phyloP scores from a whole-genome alignment of 1,284 basidiomycete genomes.

The Coniophora puteana region DNA sequence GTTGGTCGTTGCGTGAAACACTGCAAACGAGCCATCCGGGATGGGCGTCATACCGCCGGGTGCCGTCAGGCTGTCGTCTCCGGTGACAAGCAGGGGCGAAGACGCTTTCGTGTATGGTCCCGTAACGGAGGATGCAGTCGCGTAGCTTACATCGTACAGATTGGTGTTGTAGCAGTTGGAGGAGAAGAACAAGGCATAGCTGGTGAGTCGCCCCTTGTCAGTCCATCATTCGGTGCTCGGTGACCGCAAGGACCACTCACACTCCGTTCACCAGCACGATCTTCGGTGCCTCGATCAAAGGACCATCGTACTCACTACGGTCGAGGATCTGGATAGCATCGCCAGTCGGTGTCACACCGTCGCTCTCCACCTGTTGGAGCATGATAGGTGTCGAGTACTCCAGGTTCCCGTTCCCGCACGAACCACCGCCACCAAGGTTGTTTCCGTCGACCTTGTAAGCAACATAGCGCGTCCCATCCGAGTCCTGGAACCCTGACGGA shows the following conservation, averaged over 20 bases:
- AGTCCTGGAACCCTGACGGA: constrained; percentile 18
- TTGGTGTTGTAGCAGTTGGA: constrained; percentile 18
- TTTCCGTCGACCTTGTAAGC: constrained; percentile 22
- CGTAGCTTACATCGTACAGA: constrained; percentile 20
- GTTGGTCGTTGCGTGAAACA: constrained; percentile 14
- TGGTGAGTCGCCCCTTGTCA: background rate
- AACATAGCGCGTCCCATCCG: constrained; percentile 14
- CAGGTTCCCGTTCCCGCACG: constrained; percentile 15
- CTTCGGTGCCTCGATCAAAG: constrained; percentile 19
- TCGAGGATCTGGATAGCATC: constrained; percentile 16
- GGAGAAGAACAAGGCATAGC: constrained; percentile 19
- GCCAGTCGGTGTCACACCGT: constrained; percentile 13
- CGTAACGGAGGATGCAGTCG: constrained; percentile 15
- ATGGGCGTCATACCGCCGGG: constrained; percentile 13
- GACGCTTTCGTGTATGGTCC: constrained; percentile 21
- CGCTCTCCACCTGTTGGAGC: constrained; percentile 14
- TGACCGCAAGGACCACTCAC: constrained; percentile 6
- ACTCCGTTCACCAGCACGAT: constrained; percentile 11
- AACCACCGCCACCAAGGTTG: constrained; percentile 16
- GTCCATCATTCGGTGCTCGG: background rate
- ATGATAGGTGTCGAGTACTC: constrained; percentile 18
- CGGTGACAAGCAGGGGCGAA: constrained; percentile 12
- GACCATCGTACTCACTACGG: constrained; percentile 14
- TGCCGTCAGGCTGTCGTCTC: constrained; percentile 13
- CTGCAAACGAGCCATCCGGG: constrained; percentile 10